Evolutionary conservation across 2,329 filamentous ascomycete genomes (phyloP).

Genomic region (Exophiala sp.): DNA sequence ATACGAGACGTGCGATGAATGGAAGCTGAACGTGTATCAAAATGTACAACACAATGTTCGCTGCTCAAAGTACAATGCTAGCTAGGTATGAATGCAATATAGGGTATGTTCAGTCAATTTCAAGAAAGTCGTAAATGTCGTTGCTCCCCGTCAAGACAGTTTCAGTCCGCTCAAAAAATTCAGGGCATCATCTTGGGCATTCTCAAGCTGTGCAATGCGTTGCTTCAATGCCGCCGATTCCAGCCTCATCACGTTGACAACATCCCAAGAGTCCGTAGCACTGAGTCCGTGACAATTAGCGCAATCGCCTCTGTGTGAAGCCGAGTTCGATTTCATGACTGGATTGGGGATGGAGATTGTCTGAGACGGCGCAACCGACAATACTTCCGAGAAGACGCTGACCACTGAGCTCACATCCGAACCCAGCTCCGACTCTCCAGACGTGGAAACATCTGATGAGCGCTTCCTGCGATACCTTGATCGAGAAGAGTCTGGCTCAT

Average conservation of each 20-base stretch:
- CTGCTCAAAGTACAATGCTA: too few species aligned
- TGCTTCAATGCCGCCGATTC: slow-evolving; percentile 54
- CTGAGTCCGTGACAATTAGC: slow-evolving; percentile 40
- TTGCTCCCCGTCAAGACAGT: slow-evolving; percentile 8
- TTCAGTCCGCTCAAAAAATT: slow-evolving; percentile 29
- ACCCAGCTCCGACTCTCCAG: slow-evolving; percentile 58
- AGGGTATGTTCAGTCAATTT: not conserved
- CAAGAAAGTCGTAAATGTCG: not conserved
- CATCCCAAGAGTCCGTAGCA: slow-evolving; percentile 51
- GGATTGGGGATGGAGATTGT: slow-evolving; percentile 21
- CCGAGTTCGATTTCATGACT: slow-evolving; percentile 11
- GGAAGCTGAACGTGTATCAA: too few species aligned
- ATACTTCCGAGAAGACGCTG: slow-evolving; percentile 44
- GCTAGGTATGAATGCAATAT: too few species aligned
- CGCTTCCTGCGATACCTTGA: slow-evolving; percentile 35
- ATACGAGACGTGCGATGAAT: too few species aligned
- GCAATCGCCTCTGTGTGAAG: slow-evolving; percentile 34
- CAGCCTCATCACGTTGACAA: slow-evolving; percentile 50
- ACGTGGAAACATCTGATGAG: slow-evolving; percentile 39
- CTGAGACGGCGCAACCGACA: slow-evolving; percentile 22
- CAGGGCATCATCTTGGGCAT: slow-evolving; percentile 55
- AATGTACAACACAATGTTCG: too few species aligned
- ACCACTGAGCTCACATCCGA: slow-evolving; percentile 53
- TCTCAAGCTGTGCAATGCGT: slow-evolving; percentile 53
- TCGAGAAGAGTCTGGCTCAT: slow-evolving; percentile 34